phyloP scores from a whole-genome alignment of 108 stramenopile genomes.

The Skeletonema costatum region DNA sequence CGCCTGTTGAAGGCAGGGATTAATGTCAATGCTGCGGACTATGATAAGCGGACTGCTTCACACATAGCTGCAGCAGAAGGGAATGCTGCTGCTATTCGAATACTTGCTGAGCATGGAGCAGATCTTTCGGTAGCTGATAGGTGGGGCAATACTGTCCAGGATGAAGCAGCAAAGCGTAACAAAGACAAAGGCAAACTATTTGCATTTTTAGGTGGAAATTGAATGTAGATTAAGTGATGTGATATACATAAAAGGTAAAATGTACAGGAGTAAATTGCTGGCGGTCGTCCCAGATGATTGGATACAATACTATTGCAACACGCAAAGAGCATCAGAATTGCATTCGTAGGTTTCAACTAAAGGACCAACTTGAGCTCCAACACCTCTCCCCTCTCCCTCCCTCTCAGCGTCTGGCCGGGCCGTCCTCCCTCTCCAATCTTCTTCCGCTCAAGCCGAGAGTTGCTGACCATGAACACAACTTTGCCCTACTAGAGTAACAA shows the following conservation, averaged over 20 bases:
- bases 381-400: neutral
- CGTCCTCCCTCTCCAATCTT: neutral
- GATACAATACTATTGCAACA: too few species aligned
- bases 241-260: too few species aligned
- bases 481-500: too few species aligned
- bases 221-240: too few species aligned
- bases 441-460: neutral
- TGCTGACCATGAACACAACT: neutral
- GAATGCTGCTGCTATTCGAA: slow-evolving; percentile 47
- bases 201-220: neutral
- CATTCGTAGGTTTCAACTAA: neutral
- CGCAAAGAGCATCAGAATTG: too few species aligned
- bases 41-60: slow-evolving; percentile 56
- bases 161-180: neutral
- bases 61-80: slow-evolving; percentile 68
- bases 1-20: slow-evolving; percentile 54
- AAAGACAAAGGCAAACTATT: neutral
- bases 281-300: too few species aligned
- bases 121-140: slow-evolving; percentile 54
- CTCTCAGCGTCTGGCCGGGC: neutral
- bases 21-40: slow-evolving; percentile 59
- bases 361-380: neutral
- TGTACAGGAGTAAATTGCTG: too few species aligned
- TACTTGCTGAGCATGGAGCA: slow-evolving; percentile 53
- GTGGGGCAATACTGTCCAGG: slow-evolving; percentile 47